Evolutionary conservation across 2,329 filamentous ascomycete genomes (phyloP), one percentile per base, ranked within the genome.

Genomic region (Thyridium curvatum): DNA sequence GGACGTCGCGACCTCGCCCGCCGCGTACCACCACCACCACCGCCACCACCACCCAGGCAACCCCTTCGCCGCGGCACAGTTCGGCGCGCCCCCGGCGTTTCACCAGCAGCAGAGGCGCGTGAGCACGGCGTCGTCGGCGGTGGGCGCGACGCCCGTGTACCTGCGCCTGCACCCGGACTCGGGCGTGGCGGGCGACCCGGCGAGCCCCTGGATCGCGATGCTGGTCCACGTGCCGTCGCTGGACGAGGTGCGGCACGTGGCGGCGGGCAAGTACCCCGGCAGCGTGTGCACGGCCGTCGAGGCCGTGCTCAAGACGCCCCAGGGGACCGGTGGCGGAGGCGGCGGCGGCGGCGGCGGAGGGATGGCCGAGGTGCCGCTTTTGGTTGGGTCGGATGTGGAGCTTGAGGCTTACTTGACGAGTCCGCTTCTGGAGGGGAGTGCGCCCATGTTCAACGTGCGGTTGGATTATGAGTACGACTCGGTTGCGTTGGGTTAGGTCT

Each of bases 331-430:
- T 10, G 21, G 21, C 6, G 6, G 6, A 10, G 21, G 21, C n/a
- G n/a, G n/a, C n/a, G n/a, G n/a, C n/a, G n/a, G 21, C 21, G 21
- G 21, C 21, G 21, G 21, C 6, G 6, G 6, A 10, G 21, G 21
- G 10, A 10, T 6, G 21, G 69, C 69, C 36, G 82, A 86, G 52
- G 66, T 84, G 33, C 66, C 66, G 13, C 73, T 86, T 51, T 63
- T 71, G 40, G 82, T 91, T 49, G 80, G 82, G 39, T 72, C 80
- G 31, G 82, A 90, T 49, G 75, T 79, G 45, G 84, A 91, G 61
- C 57, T 93, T 45, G 72, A 73, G 42, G 82, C 81, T 1, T 91
- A 90, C 59, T 59, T 93, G 47, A 68, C 72, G 34, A 82, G 86
- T 53, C 67, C 82, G 18, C 64, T 75, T 46, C 69, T 26, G 32